Conservation (phyloP, 768 basidiomycete species). For the Agrocybe praecox region DNA sequence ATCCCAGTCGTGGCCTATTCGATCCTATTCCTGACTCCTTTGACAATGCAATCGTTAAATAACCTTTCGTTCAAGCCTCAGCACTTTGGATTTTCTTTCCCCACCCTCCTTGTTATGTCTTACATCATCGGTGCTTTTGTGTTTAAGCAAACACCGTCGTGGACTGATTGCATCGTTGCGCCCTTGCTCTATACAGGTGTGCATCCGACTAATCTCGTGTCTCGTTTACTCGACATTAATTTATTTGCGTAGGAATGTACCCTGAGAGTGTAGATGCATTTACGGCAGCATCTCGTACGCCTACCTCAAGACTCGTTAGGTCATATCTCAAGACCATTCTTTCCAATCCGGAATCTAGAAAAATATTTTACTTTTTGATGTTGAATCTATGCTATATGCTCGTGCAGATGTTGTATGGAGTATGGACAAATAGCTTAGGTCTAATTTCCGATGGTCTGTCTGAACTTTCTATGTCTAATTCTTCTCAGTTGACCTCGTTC, state of each 20-base stretch:
- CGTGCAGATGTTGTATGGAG: constrained; percentile 95
- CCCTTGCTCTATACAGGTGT: constrained; percentile 66
- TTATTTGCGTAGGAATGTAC: constrained; percentile 48
- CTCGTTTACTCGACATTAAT: not conserved
- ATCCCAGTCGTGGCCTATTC: constrained; percentile 67
- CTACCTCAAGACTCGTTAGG: constrained; percentile 54
- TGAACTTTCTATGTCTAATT: not conserved
- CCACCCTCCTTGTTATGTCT: constrained; percentile 48
- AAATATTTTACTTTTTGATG: constrained; percentile 96
- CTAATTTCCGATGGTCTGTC: constrained; percentile 90
- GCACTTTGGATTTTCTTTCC: constrained; percentile 61
- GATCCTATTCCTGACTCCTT: constrained; percentile 61
- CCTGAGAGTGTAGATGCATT: constrained; percentile 47
- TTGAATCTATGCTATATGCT: constrained; percentile 96
- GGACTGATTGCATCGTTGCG: constrained; percentile 62
- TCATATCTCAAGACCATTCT: constrained; percentile 90
- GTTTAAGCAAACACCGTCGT: constrained; percentile 61
- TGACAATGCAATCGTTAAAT: constrained; percentile 47
- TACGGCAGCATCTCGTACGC: constrained; percentile 47
- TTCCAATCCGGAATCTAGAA: constrained; percentile 88
- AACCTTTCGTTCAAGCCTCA: constrained; percentile 55
- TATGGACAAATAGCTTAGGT: constrained; percentile 97
- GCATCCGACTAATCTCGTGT: not conserved
- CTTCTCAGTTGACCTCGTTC: constrained; percentile 5
- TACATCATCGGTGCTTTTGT: constrained; percentile 59